These are phyloP conservation scores for Ophiostoma tasmaniense DNA, from an alignment of 2,329 filamentous ascomycete genomes.

Conservation along the genomic window DNA sequence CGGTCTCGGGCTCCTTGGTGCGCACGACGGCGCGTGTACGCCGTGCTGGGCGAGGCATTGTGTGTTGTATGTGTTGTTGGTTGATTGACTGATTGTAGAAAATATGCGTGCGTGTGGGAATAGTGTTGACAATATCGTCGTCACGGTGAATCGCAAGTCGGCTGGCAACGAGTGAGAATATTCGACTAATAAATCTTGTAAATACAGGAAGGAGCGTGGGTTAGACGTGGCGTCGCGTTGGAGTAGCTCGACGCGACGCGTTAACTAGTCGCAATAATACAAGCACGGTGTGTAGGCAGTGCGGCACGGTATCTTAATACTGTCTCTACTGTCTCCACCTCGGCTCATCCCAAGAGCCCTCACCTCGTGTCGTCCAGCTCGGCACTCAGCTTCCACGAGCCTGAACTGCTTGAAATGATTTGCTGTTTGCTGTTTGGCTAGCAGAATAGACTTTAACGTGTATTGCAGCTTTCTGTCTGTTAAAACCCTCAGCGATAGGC, in stretches of 20 bases:
- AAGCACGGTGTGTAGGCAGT: neutral
- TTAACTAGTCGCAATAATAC: neutral
- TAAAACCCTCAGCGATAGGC: too few relatives aligned
- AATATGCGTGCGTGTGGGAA: neutral
- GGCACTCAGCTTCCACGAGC: neutral
- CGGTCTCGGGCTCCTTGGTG: constrained; percentile 6
- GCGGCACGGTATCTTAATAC: neutral
- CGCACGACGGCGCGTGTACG: constrained; percentile 18
- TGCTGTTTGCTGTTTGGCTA: neutral
- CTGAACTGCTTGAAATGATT: neutral
- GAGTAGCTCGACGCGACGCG: neutral
- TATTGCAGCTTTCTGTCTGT: too few relatives aligned
- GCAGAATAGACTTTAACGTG: too few relatives aligned
- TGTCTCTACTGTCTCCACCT: neutral
- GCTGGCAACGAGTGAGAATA: neutral
- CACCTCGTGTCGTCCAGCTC: neutral
- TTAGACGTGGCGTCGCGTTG: neutral
- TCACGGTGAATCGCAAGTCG: neutral
- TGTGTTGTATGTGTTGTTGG: neutral
- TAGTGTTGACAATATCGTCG: neutral
- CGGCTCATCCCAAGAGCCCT: neutral
- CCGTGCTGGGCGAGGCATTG: constrained; percentile 22
- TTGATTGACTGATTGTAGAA: neutral
- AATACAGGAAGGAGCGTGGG: neutral
- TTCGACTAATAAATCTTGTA: neutral